phyloP scores from a whole-genome alignment of 768 basidiomycete species.

The Russula olivacea region DNA sequence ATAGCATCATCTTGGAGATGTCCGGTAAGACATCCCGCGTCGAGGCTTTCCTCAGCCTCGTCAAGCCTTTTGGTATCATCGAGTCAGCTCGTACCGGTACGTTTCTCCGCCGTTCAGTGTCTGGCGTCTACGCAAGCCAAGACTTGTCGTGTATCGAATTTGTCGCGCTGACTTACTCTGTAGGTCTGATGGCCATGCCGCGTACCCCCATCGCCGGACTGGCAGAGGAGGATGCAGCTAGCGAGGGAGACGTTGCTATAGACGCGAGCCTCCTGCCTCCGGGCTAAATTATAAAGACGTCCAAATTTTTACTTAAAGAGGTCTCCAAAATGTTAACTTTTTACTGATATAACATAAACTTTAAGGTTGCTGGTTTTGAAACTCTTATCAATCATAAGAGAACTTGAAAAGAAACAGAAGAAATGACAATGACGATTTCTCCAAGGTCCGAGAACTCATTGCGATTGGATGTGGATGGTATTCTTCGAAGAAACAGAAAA shows the following conservation, averaged over 20 bases:
- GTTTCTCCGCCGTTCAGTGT: constrained; percentile 22
- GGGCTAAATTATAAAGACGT: constrained; percentile 59
- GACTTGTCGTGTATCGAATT: not conserved
- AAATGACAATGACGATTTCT: not conserved
- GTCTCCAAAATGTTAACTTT: not conserved
- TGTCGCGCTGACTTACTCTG: not conserved
- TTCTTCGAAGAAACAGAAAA: not conserved
- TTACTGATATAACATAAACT: not conserved
- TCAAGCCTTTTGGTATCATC: constrained; percentile 93
- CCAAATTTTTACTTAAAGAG: constrained; percentile 1
- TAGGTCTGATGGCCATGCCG: constrained; percentile 98
- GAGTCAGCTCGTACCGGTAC: constrained; percentile 92
- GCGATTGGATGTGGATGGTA: constrained; percentile 16
- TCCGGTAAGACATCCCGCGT: constrained; percentile 89
- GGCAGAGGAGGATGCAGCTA: constrained; percentile 48
- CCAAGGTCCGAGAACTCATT: not conserved
- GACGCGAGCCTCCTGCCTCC: constrained; percentile 93
- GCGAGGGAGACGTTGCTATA: constrained; percentile 53
- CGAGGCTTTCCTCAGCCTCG: constrained; percentile 83
- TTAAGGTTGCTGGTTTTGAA: not conserved
- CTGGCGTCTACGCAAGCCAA: not conserved
- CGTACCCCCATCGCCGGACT: constrained; percentile 76
- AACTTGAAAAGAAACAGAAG: not conserved
- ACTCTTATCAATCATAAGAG: not conserved
- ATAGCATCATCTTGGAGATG: constrained; percentile 92